Percentiles rank a stretch among this genome's conserved stretches.
Conservation (phyloP, 176 grass and related monocot species). For the Eleusine indica region DNA sequence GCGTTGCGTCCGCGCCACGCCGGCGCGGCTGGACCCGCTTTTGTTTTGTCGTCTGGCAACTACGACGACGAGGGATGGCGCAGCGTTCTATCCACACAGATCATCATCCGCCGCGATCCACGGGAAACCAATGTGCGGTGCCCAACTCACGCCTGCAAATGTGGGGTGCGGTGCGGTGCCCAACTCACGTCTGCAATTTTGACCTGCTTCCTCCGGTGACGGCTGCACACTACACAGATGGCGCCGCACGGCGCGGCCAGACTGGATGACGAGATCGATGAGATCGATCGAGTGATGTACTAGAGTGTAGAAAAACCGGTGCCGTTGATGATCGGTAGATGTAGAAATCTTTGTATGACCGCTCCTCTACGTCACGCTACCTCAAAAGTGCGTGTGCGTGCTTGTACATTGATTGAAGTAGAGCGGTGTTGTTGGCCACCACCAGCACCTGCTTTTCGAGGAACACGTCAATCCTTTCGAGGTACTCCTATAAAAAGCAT, state of each 20-base stretch:
- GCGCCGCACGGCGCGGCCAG: background rate
- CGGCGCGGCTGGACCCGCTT: background rate
- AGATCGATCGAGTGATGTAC: background rate
- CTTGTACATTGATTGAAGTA: too few species aligned
- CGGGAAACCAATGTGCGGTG: background rate
- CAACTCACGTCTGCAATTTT: slow-evolving; percentile 11
- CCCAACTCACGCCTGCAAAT: slow-evolving; percentile 6
- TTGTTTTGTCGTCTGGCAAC: background rate
- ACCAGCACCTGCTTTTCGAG: background rate
- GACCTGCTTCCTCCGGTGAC: background rate
- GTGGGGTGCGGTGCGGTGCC: background rate
- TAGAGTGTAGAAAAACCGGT: too few species aligned
- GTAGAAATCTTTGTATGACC: too few species aligned
- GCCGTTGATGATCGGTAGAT: too few species aligned
- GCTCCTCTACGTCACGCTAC: too few species aligned
- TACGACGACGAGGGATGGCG: too few species aligned
- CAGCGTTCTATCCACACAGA: too few species aligned
- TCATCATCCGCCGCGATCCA: too few species aligned
- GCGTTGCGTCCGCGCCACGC: background rate
- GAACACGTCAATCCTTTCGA: background rate
- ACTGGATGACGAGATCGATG: too few species aligned
- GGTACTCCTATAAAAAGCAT: background rate
- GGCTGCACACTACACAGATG: background rate
- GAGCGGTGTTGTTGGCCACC: background rate
- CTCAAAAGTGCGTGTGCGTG: too few species aligned